Conservation (phyloP, 148 eudicot species). For the Simmondsia chinensis region DNA sequence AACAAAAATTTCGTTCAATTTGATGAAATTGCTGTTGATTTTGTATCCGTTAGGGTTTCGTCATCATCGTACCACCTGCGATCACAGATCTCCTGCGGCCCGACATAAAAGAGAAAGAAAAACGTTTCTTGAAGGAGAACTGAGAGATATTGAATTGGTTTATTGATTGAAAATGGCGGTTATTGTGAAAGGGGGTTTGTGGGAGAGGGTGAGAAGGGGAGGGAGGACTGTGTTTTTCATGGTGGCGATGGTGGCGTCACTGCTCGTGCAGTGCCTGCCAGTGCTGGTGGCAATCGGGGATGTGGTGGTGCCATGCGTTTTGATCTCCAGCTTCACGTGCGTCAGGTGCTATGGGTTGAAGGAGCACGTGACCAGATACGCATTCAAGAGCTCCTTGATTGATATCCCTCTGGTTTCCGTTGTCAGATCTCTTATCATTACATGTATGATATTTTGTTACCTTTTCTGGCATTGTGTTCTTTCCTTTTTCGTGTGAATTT, state of each 20-base stretch:
- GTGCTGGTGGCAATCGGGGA: constrained; percentile 67
- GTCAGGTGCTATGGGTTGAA: constrained; percentile 47
- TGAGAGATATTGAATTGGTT: not conserved
- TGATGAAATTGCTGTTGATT: constrained; percentile 15
- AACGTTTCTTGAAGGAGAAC: too few species aligned
- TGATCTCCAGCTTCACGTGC: constrained; percentile 76
- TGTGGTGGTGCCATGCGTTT: constrained; percentile 48
- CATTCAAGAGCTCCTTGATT: constrained; percentile 63
- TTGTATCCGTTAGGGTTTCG: constrained; percentile 26
- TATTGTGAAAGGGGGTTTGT: constrained; percentile 24
- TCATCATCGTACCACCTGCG: constrained; percentile 6
- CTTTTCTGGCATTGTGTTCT: not conserved
- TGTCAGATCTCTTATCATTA: constrained; percentile 76
- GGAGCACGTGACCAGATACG: constrained; percentile 58
- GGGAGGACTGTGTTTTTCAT: constrained; percentile 65
- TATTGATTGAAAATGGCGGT: not conserved
- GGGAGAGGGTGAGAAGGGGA: constrained; percentile 54
- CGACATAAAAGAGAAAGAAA: constrained; percentile 22
- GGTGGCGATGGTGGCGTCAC: constrained; percentile 82
- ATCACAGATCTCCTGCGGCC: constrained; percentile 31
- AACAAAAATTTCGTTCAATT: too few species aligned
- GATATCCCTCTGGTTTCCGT: constrained; percentile 86
- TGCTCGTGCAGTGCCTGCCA: constrained; percentile 53
- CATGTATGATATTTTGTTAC: constrained; percentile 27
- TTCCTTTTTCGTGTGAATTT: not conserved